Evolutionary conservation across 2,329 filamentous ascomycete genomes (phyloP).

Genomic region (Aschersonia sp.): DNA sequence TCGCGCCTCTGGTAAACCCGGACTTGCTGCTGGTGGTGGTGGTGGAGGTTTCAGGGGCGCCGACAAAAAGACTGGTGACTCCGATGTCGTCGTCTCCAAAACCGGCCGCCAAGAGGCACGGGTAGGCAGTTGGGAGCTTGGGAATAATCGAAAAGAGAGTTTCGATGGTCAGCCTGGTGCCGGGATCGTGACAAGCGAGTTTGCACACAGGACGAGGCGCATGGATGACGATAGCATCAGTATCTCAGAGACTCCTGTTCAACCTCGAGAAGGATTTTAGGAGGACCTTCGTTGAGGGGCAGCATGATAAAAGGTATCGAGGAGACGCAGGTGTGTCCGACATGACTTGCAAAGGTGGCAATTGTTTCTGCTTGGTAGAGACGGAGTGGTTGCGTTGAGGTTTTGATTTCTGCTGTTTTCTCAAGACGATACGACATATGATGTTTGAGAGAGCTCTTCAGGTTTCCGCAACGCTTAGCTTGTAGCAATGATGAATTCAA

Average conservation of each 20-base stretch:
- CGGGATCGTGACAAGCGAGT: constrained; percentile 11
- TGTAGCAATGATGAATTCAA: no score
- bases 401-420: no score
- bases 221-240: constrained; percentile 19
- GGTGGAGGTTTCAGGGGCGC: constrained; percentile 27
- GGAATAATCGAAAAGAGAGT: constrained; percentile 8
- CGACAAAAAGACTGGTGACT: constrained; percentile 28
- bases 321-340: no score
- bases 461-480: no score
- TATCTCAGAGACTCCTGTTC: constrained; percentile 21
- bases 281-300: neutral
- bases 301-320: neutral
- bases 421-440: no score
- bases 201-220: constrained; percentile 6
- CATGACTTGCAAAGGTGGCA: no score
- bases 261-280: constrained; percentile 23
- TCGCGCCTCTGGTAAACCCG: no score
- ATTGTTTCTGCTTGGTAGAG: no score
- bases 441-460: no score
- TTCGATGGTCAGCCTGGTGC: constrained; percentile 5
- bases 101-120: constrained; percentile 27
- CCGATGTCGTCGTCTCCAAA: constrained; percentile 24
- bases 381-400: no score
- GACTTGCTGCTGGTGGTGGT: neutral
- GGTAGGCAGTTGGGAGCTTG: constrained; percentile 35